Conservation (phyloP, 2,329 filamentous ascomycete species). For the Phaeophleospora eucalypticola region DNA sequence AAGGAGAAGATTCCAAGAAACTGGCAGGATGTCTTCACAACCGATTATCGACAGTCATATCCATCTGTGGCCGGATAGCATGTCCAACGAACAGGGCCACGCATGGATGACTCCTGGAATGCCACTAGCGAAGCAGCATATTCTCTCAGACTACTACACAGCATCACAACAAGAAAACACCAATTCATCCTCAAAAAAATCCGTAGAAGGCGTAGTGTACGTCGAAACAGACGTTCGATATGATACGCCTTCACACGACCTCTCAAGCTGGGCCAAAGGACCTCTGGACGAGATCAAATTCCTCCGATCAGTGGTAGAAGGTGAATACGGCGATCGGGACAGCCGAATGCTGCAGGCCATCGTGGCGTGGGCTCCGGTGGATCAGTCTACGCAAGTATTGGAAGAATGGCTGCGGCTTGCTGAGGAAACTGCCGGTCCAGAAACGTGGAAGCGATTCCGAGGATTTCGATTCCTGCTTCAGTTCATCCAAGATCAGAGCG, state of each 20-base stretch:
- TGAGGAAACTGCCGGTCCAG: slow-evolving; percentile 56
- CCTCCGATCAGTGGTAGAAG: slow-evolving; percentile 62
- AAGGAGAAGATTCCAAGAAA: no score
- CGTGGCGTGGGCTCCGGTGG: slow-evolving; percentile 82
- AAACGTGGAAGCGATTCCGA: slow-evolving; percentile 62
- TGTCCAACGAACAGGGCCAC: slow-evolving; percentile 57
- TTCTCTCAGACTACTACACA: slow-evolving; percentile 36
- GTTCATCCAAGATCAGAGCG: slow-evolving; percentile 34
- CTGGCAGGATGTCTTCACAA: slow-evolving; percentile 23
- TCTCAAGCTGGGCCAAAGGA: slow-evolving; percentile 57
- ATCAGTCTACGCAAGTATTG: slow-evolving; percentile 58
- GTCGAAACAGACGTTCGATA: slow-evolving; percentile 71
- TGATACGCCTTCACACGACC: slow-evolving; percentile 15
- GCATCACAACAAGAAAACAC: slow-evolving; percentile 35
- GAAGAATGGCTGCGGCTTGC: slow-evolving; percentile 62
- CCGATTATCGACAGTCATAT: slow-evolving; percentile 83
- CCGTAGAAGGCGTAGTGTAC: slow-evolving; percentile 66
- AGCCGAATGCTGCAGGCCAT: slow-evolving; percentile 61
- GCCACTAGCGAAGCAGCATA: slow-evolving; percentile 61
- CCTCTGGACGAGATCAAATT: slow-evolving; percentile 70
- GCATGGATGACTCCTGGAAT: slow-evolving; percentile 62
- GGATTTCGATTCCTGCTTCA: slow-evolving; percentile 84
- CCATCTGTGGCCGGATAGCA: slow-evolving; percentile 73
- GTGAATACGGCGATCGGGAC: slow-evolving; percentile 43
- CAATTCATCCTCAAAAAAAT: slow-evolving; percentile 30